Evolutionary conservation across 495 filamentous ascomycete genomes (phyloP), one percentile per base, ranked within the genome.

Genomic region (Jackrogersella minutella): DNA sequence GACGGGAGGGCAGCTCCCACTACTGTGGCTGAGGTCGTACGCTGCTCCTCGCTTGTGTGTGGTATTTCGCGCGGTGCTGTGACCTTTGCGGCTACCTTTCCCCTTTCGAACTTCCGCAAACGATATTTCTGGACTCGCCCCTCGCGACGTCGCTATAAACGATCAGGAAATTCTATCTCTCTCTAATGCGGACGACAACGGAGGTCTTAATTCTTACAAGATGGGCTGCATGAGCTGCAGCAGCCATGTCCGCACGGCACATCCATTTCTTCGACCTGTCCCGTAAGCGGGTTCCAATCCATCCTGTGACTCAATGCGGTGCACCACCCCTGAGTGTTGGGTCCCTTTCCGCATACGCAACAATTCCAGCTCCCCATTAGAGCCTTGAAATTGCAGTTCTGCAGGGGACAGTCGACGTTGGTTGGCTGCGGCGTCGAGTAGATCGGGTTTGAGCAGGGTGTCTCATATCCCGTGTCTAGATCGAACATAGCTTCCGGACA

Each of bases 321-420:
- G 58, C 78, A 80, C 79, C 79, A 81, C 16, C 78, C 79, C 54
- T 75, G 70, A 5, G 64, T 75, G 28, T 81, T 81, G 0, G 72
- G 73, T 11, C 75, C 76, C 21, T 73, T 66, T 1, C 75, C 74
- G 55, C 79, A 81, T 30, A 74, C 41, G 68, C 79, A 81, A 53
- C 79, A 81, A 14, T 65, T 77, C 79, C 79, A 81, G 47, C 68
- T 74, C 28, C 78, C 76, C 41, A 72, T 72, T 1, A 77, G 64
- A 22, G 65, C 73, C 40, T 72, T 76, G 53, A 75, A 80, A 55
- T 79, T 75, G 59, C 79, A 81, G 55, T 78, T 77, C 62, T 72
- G 68, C 49, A 81, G 69, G 21, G 76, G 75, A 40, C 78, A 80
- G 49, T 72, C 67, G 16, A 71, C 41, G 57, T 74, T 75, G 46